A percentile compares a stretch with the other conserved stretches of the same genome.
These are phyloP conservation scores for Coemansia sp. DNA, from an alignment of 192 early-diverging fungal species.

Conservation along the genomic window DNA sequence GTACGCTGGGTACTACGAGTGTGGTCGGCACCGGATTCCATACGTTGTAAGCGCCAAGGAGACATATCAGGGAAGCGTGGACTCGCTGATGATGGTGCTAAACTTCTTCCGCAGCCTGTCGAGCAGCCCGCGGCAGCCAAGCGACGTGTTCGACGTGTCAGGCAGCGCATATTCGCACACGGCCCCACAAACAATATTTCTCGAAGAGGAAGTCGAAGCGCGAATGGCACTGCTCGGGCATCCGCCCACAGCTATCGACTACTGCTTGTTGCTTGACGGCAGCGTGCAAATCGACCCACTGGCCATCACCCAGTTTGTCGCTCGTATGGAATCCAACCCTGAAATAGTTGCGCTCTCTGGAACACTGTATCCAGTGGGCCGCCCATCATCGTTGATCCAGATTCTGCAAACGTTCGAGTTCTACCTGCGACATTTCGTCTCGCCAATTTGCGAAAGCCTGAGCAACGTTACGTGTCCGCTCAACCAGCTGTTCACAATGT, in stretches of 20 bases:
- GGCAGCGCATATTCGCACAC: background rate
- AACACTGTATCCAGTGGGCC: conserved; percentile 42
- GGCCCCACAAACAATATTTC: conserved; percentile 32
- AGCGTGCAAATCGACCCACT: conserved; percentile 44
- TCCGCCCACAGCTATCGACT: conserved; percentile 21
- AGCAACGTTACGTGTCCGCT: conserved; percentile 32
- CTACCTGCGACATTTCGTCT: conserved; percentile 49
- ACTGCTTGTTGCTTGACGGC: conserved; percentile 39
- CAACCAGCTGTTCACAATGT: conserved; percentile 52
- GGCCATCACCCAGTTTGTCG: conserved; percentile 51
- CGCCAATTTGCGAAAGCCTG: conserved; percentile 51
- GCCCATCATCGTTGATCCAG: conserved; percentile 35
- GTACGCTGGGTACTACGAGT: conserved; percentile 91
- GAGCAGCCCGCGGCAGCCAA: conserved; percentile 11
- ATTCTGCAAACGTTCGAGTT: conserved; percentile 40
- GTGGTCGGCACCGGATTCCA: conserved; percentile 83
- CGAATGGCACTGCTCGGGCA: conserved; percentile 37
- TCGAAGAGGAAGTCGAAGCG: conserved; percentile 51
- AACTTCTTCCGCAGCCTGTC: conserved; percentile 46
- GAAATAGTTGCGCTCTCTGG: conserved; percentile 38
- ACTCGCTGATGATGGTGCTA: conserved; percentile 54
- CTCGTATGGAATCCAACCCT: conserved; percentile 38
- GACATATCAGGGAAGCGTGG: conserved; percentile 38
- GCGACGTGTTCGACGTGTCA: background rate
- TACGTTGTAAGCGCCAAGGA: conserved; percentile 92